Evolutionary conservation across 1,284 basidiomycete genomes (phyloP).

Genomic region (Trichosporon ovoides): DNA sequence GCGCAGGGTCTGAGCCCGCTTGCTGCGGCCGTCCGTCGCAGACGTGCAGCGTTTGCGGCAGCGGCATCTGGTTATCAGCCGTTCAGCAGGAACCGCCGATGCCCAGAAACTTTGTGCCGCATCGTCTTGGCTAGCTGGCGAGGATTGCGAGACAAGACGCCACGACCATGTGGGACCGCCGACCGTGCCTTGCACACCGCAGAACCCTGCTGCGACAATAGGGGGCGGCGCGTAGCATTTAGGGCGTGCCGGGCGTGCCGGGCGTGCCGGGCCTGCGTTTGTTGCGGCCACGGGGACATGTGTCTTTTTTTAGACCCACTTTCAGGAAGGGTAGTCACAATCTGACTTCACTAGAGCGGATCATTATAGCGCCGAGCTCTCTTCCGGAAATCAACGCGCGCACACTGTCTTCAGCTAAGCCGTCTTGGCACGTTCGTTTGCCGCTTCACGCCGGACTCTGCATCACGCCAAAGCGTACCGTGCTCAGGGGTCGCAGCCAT

Average conservation of each 20-base stretch:
- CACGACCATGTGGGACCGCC: no score
- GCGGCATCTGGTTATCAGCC: neutral
- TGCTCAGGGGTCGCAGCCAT: neutral
- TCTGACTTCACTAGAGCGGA: neutral
- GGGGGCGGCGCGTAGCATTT: no score
- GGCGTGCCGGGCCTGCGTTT: neutral
- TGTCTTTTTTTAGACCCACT: neutral
- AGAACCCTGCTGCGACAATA: no score
- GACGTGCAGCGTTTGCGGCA: neutral
- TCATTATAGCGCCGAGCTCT: constrained; percentile 1
- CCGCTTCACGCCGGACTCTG: neutral
- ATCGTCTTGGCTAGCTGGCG: no score
- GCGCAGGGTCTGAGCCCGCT: no score
- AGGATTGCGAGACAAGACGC: no score
- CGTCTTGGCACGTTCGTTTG: constrained; percentile 1
- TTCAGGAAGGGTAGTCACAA: neutral
- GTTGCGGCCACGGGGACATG: neutral
- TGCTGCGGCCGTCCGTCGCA: neutral
- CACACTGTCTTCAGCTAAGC: neutral
- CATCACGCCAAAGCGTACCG: neutral
- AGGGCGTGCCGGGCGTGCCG: neutral
- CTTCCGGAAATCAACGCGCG: neutral
- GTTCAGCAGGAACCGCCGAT: neutral
- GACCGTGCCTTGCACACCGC: no score
- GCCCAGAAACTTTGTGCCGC: no score